These are phyloP conservation scores for Reutealis trisperma DNA, from an alignment of 345 rosid species.

Conservation along the genomic window DNA sequence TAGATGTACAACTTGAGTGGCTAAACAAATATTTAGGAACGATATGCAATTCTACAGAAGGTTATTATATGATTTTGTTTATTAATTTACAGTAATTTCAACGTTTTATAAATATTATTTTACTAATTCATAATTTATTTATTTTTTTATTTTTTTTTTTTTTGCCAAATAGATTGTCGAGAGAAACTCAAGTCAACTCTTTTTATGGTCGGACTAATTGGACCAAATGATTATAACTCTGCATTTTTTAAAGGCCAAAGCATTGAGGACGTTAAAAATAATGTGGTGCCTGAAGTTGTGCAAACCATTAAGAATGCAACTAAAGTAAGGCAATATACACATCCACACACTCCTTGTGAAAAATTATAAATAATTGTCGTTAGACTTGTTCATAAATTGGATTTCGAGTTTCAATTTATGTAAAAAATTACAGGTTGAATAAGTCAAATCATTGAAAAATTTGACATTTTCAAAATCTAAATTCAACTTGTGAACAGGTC, in stretches of 20 bases:
- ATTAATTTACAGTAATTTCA: no score
- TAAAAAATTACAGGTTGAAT: no score
- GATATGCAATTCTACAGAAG: background rate
- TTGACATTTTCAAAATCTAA: no score
- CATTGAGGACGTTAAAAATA: background rate
- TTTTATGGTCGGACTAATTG: slow-evolving; percentile 7
- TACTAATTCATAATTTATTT: no score
- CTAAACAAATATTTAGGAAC: background rate
- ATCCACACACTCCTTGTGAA: no score
- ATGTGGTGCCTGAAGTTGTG: background rate
- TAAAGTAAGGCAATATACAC: background rate
- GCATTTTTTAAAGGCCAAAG: background rate
- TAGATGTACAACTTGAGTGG: slow-evolving; percentile 8
- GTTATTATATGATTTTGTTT: background rate
- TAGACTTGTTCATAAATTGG: no score
- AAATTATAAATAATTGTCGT: no score
- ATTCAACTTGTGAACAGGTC: no score
- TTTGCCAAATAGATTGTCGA: background rate
- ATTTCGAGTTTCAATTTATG: no score
- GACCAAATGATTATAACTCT: slow-evolving; percentile 8
- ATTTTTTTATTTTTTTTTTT: no score
- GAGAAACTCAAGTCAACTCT: slow-evolving; percentile 4
- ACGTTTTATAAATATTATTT: no score
- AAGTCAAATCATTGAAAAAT: no score
- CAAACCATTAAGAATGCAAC: background rate